Evolutionary conservation across 106 monocot genomes (phyloP).

Genomic region (Narthecium ossifragum): DNA sequence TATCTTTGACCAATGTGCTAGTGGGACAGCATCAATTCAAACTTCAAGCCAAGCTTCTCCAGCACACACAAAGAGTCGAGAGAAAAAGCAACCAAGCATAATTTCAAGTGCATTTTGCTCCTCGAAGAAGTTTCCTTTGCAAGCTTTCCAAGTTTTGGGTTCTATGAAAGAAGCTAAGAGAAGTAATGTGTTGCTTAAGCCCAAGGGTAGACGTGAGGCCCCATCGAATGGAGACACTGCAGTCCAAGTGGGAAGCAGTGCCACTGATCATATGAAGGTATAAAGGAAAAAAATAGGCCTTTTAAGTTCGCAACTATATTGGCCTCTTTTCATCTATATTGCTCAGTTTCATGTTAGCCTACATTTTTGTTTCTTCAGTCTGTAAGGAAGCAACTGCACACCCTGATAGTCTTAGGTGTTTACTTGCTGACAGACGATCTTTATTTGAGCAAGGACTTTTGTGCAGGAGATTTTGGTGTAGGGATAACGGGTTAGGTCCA

Average conservation of each 20-base stretch:
- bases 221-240: slow-evolving; percentile 14
- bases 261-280: slow-evolving; percentile 43
- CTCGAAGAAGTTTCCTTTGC: slow-evolving; percentile 66
- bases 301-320: too few relatives aligned
- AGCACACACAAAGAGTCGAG: slow-evolving; percentile 36
- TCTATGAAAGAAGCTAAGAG: slow-evolving; percentile 36
- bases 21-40: slow-evolving; percentile 42
- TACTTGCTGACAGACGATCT: too few relatives aligned
- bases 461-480: too few relatives aligned
- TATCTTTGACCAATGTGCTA: slow-evolving; percentile 61
- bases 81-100: slow-evolving; percentile 52
- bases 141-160: slow-evolving; percentile 42
- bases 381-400: too few relatives aligned
- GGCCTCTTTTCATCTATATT: too few relatives aligned
- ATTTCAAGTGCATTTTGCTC: slow-evolving; percentile 84
- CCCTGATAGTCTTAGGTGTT: too few relatives aligned
- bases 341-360: too few relatives aligned
- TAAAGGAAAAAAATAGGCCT: background rate
- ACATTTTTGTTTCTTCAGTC: too few relatives aligned
- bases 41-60: slow-evolving; percentile 64
- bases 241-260: slow-evolving; percentile 12
- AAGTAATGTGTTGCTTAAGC: slow-evolving; percentile 18
- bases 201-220: slow-evolving; percentile 19
- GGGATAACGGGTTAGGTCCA: too few relatives aligned
- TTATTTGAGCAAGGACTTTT: too few relatives aligned